phyloP scores from a whole-genome alignment of 1,284 basidiomycete genomes.

The Ustilago curta region DNA sequence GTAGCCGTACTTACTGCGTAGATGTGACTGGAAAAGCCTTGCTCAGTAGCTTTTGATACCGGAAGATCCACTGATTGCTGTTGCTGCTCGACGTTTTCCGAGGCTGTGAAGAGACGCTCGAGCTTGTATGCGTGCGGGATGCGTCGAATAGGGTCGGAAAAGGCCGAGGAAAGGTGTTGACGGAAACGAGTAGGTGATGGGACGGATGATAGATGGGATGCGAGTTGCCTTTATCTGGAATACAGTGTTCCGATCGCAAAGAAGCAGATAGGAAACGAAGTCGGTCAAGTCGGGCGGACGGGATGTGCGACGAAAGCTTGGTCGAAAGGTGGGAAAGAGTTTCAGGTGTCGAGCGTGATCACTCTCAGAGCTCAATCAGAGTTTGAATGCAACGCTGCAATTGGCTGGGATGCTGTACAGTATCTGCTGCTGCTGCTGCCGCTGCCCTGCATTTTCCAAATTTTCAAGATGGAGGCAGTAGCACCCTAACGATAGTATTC shows the following conservation, averaged over 20 bases:
- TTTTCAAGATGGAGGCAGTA: constrained; percentile 49
- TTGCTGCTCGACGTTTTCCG: too few species aligned
- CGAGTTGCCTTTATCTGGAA: background rate
- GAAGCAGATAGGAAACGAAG: background rate
- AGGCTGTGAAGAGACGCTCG: too few species aligned
- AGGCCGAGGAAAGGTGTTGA: background rate
- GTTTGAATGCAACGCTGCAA: background rate
- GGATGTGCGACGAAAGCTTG: background rate
- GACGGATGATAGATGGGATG: constrained; percentile 1
- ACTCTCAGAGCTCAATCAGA: background rate
- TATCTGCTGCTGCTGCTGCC: background rate
- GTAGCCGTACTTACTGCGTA: too few species aligned
- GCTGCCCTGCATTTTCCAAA: background rate
- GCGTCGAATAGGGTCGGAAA: background rate
- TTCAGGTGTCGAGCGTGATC: constrained; percentile 2
- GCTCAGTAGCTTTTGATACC: too few species aligned
- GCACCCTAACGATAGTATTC: constrained; percentile 22
- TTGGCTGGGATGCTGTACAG: background rate
- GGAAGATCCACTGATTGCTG: too few species aligned
- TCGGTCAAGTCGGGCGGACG: background rate
- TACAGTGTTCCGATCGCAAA: too few species aligned
- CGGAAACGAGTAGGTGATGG: constrained; percentile 9
- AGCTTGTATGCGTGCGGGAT: too few species aligned
- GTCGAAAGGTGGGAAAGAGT: background rate
- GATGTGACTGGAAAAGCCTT: too few species aligned